phyloP scores from a whole-genome alignment of 257 asterid species.

The Jacaranda mimosifolia region DNA sequence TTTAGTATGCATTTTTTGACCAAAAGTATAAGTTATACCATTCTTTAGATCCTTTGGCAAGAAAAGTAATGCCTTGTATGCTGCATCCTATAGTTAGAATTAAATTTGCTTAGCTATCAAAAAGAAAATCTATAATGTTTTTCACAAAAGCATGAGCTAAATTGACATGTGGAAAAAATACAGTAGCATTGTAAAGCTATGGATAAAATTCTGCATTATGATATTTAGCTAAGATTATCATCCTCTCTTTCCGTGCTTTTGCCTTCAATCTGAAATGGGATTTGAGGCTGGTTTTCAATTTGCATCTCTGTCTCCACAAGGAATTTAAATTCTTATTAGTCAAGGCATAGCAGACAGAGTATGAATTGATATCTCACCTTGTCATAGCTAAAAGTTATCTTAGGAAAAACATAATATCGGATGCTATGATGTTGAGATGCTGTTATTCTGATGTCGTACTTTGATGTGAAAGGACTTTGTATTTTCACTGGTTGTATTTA shows the following conservation, averaged over 20 bases:
- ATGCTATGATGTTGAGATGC: background rate
- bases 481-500: background rate
- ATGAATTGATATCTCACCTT: background rate
- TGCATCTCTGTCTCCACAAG: conserved; percentile 1
- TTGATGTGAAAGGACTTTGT: conserved; percentile 1
- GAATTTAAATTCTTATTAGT: background rate
- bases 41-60: background rate
- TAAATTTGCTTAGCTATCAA: background rate
- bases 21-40: background rate
- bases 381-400: conserved; percentile 6
- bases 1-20: background rate
- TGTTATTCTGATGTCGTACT: background rate
- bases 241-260: conserved; percentile 5
- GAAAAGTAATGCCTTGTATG: conserved; percentile 3
- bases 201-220: background rate
- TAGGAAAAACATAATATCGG: conserved; percentile 9
- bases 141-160: background rate
- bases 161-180: background rate
- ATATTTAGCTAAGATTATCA: conserved; percentile 8
- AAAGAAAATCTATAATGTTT: background rate
- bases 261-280: conserved; percentile 12
- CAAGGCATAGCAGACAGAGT: conserved; percentile 2
- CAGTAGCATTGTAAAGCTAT: background rate
- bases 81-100: background rate
- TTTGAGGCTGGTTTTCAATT: background rate